A percentile compares a stretch with the other conserved stretches of the same genome.
Conservation (phyloP, 306 rosid species). For the Morella rubra region DNA sequence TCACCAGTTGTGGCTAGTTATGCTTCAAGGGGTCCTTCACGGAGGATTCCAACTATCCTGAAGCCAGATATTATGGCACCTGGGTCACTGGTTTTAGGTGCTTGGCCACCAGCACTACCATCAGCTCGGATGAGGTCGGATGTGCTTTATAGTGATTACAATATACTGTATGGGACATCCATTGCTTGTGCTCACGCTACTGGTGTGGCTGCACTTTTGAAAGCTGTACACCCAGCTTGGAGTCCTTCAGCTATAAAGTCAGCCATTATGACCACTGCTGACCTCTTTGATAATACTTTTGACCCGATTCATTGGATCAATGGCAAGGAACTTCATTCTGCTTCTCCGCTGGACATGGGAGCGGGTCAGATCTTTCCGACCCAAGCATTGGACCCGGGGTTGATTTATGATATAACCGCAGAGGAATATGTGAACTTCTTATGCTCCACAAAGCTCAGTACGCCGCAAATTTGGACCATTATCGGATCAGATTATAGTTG, state of each 20-base stretch:
- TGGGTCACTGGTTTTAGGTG: not conserved
- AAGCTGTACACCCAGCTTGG: slow-evolving; percentile 16
- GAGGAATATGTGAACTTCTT: not conserved
- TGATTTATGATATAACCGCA: slow-evolving; percentile 3
- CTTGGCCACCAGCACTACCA: not conserved
- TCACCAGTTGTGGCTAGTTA: not conserved
- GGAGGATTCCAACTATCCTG: not conserved
- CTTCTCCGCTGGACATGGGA: not conserved
- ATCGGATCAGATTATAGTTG: not conserved
- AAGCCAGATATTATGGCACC: slow-evolving; percentile 23
- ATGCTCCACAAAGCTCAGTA: not conserved
- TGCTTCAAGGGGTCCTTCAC: slow-evolving; percentile 1
- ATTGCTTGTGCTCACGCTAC: slow-evolving; percentile 9
- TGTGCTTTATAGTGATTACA: not conserved
- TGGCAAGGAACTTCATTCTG: not conserved
- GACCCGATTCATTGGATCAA: not conserved
- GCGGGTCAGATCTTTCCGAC: not conserved
- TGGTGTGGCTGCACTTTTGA: slow-evolving; percentile 12
- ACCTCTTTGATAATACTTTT: not conserved
- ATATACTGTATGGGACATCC: slow-evolving; percentile 7
- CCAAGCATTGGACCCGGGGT: not conserved
- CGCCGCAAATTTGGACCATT: not conserved
- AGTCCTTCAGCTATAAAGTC: slow-evolving; percentile 22
- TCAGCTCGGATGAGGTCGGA: too few species aligned
- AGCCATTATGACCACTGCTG: not conserved